phyloP scores from a whole-genome alignment of 768 basidiomycete genomes.

The Tulasnella sp. region DNA sequence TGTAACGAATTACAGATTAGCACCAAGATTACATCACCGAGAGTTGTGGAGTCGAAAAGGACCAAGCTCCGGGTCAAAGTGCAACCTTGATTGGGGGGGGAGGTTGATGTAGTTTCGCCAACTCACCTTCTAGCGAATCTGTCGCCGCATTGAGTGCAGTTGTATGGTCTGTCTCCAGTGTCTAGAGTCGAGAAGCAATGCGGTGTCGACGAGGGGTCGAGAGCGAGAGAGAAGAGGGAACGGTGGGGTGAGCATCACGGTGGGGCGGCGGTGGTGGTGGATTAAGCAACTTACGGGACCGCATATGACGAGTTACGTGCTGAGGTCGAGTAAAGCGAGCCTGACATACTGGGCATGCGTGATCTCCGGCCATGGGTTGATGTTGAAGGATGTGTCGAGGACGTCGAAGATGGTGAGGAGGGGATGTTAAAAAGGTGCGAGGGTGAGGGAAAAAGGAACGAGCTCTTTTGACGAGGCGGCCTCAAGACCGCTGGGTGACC shows the following conservation, averaged over 20 bases:
- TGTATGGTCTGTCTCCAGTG: slow-evolving; percentile 88
- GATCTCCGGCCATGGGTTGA: slow-evolving; percentile 71
- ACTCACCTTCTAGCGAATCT: slow-evolving; percentile 82
- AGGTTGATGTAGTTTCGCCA: background rate
- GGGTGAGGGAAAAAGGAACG: slow-evolving; percentile 12
- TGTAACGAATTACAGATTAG: slow-evolving; percentile 42
- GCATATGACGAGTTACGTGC: slow-evolving; percentile 89
- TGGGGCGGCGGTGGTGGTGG: slow-evolving; percentile 18
- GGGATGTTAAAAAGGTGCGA: background rate
- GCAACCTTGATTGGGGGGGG: background rate
- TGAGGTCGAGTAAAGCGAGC: slow-evolving; percentile 88
- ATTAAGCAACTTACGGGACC: slow-evolving; percentile 54
- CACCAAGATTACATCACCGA: background rate
- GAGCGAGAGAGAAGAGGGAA: slow-evolving; percentile 30
- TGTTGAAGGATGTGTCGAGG: background rate
- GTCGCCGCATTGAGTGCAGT: slow-evolving; percentile 85
- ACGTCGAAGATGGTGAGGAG: background rate
- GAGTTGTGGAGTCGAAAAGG: background rate
- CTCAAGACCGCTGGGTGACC: background rate
- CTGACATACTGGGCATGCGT: slow-evolving; percentile 85
- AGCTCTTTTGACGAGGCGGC: background rate
- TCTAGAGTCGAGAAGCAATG: slow-evolving; percentile 50
- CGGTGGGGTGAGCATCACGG: slow-evolving; percentile 27
- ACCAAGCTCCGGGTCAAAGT: background rate
- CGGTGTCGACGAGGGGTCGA: slow-evolving; percentile 7